Conservation (phyloP, 1,284 basidiomycete species). For the Sporisorium reilianum region DNA sequence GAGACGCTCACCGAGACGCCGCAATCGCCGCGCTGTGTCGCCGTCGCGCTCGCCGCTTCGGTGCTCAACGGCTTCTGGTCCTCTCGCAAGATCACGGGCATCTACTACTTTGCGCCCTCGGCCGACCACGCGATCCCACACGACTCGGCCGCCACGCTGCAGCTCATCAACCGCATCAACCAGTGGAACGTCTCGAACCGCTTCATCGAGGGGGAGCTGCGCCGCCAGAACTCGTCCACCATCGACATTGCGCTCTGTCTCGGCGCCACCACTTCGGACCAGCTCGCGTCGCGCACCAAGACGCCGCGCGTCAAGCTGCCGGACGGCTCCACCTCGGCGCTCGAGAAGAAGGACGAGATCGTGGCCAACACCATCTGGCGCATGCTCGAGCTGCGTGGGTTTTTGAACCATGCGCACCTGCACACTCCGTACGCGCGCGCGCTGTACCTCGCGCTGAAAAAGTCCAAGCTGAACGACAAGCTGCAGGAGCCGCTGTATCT, state of each 20-base stretch:
- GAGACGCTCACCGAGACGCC: slow-evolving; percentile 91
- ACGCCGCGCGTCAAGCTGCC: slow-evolving; percentile 47
- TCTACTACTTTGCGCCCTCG: slow-evolving; percentile 63
- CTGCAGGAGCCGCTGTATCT: slow-evolving; percentile 94
- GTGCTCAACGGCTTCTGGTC: slow-evolving; percentile 66
- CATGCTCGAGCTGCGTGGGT: slow-evolving; percentile 95
- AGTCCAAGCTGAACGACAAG: slow-evolving; percentile 90
- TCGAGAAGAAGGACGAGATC: slow-evolving; percentile 98
- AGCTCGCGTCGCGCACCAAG: slow-evolving; percentile 59
- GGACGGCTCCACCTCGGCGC: slow-evolving; percentile 53
- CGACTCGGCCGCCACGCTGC: slow-evolving; percentile 79
- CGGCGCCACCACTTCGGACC: slow-evolving; percentile 78
- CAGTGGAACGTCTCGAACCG: slow-evolving; percentile 92
- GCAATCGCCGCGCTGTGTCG: slow-evolving; percentile 89
- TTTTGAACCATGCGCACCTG: slow-evolving; percentile 85
- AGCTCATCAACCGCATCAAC: slow-evolving; percentile 86
- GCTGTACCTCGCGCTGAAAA: slow-evolving; percentile 83
- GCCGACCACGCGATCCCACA: slow-evolving; percentile 57
- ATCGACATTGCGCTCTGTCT: slow-evolving; percentile 96
- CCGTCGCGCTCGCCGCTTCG: slow-evolving; percentile 72
- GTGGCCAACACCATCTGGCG: slow-evolving; percentile 99
- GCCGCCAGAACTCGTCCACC: slow-evolving; percentile 96
- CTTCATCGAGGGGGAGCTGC: slow-evolving; percentile 91
- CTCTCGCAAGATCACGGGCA: slow-evolving; percentile 59
- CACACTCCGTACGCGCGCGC: slow-evolving; percentile 88